phyloP scores from a whole-genome alignment of 2,329 filamentous ascomycete species.

The Talaromyces islandicus region DNA sequence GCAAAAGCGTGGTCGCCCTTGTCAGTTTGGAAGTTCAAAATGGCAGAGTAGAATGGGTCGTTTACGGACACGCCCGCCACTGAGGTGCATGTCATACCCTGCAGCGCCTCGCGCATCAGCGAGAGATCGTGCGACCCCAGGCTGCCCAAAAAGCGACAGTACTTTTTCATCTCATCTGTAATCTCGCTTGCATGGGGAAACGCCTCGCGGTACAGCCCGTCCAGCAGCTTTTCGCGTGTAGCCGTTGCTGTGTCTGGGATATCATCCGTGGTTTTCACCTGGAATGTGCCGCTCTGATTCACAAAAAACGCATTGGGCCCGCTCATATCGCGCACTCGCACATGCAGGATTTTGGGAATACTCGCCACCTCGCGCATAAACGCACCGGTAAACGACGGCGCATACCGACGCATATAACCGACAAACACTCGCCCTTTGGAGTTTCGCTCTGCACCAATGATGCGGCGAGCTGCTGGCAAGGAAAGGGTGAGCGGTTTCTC shows the following conservation, averaged over 20 bases:
- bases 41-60: conserved; percentile 35
- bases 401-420: conserved; percentile 58
- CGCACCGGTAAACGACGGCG: conserved; percentile 48
- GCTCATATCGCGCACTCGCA: conserved; percentile 46
- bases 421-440: conserved; percentile 48
- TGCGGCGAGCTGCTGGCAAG: conserved; percentile 39
- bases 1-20: conserved; percentile 39
- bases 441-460: conserved; percentile 45
- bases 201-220: conserved; percentile 1
- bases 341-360: conserved; percentile 52
- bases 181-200: background rate
- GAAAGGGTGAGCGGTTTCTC: conserved; percentile 55
- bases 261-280: conserved; percentile 3
- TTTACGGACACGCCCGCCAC: conserved; percentile 41
- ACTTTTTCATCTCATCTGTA: conserved; percentile 7
- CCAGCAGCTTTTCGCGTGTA: background rate
- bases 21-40: conserved; percentile 25
- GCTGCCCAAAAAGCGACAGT: conserved; percentile 40
- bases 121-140: conserved; percentile 52
- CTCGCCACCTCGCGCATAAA: conserved; percentile 48
- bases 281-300: conserved; percentile 17
- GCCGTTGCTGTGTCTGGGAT: background rate
- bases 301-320: conserved; percentile 44
- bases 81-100: conserved; percentile 34
- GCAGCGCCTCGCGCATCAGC: conserved; percentile 49